These are phyloP conservation scores for Phlebopus sp. DNA, from an alignment of 1,284 basidiomycete species.

Conservation along the genomic window DNA sequence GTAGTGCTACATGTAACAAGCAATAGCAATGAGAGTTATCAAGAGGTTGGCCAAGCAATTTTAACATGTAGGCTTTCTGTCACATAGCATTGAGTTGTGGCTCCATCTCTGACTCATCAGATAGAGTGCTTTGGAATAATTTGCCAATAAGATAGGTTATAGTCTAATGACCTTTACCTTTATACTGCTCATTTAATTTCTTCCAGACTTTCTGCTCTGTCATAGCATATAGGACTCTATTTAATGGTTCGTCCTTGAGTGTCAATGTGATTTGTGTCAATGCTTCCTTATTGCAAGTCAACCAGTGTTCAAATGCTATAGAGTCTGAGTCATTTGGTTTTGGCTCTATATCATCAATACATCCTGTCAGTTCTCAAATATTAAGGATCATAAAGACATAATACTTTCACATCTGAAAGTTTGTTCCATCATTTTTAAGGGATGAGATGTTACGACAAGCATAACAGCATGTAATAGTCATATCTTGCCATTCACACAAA, in stretches of 20 bases:
- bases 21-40: neutral
- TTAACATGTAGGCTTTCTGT: slow-evolving; percentile 1
- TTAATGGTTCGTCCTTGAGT: no score
- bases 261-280: slow-evolving; percentile 1
- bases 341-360: neutral
- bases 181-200: neutral
- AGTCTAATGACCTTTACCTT: slow-evolving; percentile 2
- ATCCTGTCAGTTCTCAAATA: neutral
- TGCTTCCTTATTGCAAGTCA: neutral
- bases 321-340: neutral
- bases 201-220: neutral
- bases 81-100: no score
- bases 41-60: neutral
- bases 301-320: neutral
- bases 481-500: no score
- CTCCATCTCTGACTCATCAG: neutral
- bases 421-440: slow-evolving; percentile 1
- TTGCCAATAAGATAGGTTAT: slow-evolving; percentile 3
- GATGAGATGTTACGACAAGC: no score
- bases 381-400: neutral
- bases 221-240: slow-evolving; percentile 1
- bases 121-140: neutral
- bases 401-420: slow-evolving; percentile 4
- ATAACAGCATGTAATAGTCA: no score
- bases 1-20: no score